These are phyloP conservation scores for Candida neerlandica DNA, from an alignment of 1,139 yeast species.

Conservation along the genomic window DNA sequence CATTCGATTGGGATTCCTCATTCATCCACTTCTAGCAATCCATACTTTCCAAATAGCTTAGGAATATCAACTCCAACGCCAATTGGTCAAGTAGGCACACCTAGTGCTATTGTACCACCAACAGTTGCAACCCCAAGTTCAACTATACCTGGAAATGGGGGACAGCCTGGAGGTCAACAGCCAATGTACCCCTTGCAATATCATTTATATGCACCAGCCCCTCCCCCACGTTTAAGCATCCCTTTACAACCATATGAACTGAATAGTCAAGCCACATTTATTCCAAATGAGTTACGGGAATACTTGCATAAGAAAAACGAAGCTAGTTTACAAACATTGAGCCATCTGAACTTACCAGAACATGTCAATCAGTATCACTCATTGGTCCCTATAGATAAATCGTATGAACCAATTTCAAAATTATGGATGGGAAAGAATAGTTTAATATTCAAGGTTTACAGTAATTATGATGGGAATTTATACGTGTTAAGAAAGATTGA, in stretches of 20 bases:
- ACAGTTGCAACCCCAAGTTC: constrained; percentile 8
- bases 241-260: constrained; percentile 72
- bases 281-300: constrained; percentile 74
- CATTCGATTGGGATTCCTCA: constrained; percentile 1
- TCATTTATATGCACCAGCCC: constrained; percentile 87
- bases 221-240: constrained; percentile 70
- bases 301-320: constrained; percentile 73
- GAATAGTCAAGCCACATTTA: constrained; percentile 67
- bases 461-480: constrained; percentile 75
- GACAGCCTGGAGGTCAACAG: constrained; percentile 3
- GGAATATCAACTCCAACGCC: constrained; percentile 2
- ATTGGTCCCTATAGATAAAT: constrained; percentile 77
- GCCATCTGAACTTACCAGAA: constrained; percentile 66
- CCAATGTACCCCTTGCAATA: constrained; percentile 69
- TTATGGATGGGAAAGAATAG: constrained; percentile 61
- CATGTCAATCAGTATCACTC: constrained; percentile 84
- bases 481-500: constrained; percentile 79
- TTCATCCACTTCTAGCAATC: neutral
- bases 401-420: constrained; percentile 51
- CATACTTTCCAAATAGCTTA: constrained; percentile 3
- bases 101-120: neutral
- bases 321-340: constrained; percentile 72
- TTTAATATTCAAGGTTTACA: constrained; percentile 76
- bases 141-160: constrained; percentile 2
- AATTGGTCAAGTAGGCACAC: neutral